Base-by-base conservation (phyloP, 164 flowering plant genomes). In the Nymphaea colorata region DNA sequence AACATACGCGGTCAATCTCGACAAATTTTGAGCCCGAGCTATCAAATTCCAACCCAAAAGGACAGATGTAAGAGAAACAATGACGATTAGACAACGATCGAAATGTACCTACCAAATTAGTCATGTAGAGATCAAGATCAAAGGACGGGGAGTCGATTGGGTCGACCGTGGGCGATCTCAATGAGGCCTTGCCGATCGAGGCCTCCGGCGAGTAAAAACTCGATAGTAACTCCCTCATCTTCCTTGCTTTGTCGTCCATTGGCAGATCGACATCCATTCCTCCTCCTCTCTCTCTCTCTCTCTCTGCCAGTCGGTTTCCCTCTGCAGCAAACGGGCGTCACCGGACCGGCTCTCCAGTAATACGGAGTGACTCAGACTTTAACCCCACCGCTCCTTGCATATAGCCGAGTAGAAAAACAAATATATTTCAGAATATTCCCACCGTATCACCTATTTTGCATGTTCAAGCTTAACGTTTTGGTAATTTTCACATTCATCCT, bases 131-230 rank as follows among this genome's bases (percentile, higher is more conserved):
- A 81, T 95, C 97, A 61, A 93, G 77, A 78, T 95, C 86, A 76
- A 95, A 95, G 36, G 98, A 80, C 53, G 90, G 67, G 55, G 90
- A 78, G 79, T 93, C 85, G 73, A 93, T 93, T 69, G 94, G 73
- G 64, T 93, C 98, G 36, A 89, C 73, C 0, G 91, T 69, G 64
- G 75, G 78, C 67, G 65, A 75, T 71, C 80, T 85, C 25, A 81
- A 53, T 60, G 79, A 71, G 53, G 83, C 67, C 63, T 79, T 43
- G 43, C 80, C 59, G 11, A 67, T 59, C 42, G 89, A 78, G 73
- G 82, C 87, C 81, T 92, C 96, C 2, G 88, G 91, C 62, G 97
- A 77, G 81, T 95, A 95, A 79, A 95, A 95, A 76, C 99, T 95
- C 47, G 99, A 90, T 0, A 95, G 75, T 63, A 95, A 89, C 83